These are phyloP conservation scores for Exserohilum turcica DNA, from an alignment of 2,329 filamentous ascomycete genomes.

Conservation along the genomic window DNA sequence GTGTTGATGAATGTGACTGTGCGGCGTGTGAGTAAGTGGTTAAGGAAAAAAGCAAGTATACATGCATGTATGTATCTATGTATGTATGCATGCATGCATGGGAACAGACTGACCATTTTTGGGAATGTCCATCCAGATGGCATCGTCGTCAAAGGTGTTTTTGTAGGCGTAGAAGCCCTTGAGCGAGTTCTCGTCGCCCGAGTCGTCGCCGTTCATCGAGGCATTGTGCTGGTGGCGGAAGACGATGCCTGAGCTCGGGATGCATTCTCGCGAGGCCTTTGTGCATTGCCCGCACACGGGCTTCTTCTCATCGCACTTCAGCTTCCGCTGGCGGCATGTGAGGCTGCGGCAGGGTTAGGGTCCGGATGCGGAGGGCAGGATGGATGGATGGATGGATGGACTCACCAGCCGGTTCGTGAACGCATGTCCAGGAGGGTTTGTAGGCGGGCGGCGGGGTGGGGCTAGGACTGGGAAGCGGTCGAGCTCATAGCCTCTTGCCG, in stretches of 20 bases:
- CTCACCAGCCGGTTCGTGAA: conserved; percentile 50
- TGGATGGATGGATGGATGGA: conserved; percentile 7
- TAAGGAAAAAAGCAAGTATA: too few relatives aligned
- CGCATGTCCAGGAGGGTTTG: conserved; percentile 43
- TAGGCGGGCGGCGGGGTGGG: conserved; percentile 19
- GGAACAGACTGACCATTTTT: conserved; percentile 55
- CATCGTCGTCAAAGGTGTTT: conserved; percentile 66
- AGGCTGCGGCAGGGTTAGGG: conserved; percentile 33
- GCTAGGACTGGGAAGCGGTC: conserved; percentile 17
- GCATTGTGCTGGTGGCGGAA: conserved; percentile 73
- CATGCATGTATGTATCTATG: too few relatives aligned
- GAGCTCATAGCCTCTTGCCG: conserved; percentile 22
- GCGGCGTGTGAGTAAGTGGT: conserved; percentile 12
- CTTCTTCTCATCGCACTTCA: conserved; percentile 69
- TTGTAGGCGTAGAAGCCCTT: conserved; percentile 70
- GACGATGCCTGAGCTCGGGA: conserved; percentile 66
- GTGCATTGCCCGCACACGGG: conserved; percentile 65
- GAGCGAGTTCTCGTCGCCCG: conserved; percentile 53
- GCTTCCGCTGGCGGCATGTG: conserved; percentile 65
- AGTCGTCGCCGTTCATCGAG: conserved; percentile 64
- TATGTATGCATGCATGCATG: too few relatives aligned
- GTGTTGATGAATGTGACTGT: conserved; percentile 66
- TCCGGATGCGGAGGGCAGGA: too few relatives aligned
- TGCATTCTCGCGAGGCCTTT: conserved; percentile 65
- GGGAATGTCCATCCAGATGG: conserved; percentile 67